Conservation (phyloP, 2,329 filamentous ascomycete genomes). For the Aspergillus clavatus region DNA sequence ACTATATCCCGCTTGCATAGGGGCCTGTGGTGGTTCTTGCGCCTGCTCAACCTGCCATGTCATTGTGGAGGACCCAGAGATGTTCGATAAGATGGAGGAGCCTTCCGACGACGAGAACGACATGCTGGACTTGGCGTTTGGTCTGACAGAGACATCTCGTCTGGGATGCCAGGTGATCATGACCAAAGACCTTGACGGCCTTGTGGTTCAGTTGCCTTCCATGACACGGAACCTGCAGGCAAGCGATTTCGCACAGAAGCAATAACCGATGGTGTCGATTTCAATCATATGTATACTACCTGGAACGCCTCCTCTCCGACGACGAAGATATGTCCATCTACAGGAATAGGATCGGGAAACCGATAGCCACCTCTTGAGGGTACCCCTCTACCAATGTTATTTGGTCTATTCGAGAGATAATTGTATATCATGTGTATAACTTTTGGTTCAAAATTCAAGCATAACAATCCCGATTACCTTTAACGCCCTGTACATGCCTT, state of each 20-base stretch:
- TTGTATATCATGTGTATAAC: constrained; percentile 12
- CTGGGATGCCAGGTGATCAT: constrained; percentile 89
- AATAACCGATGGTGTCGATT: constrained; percentile 16
- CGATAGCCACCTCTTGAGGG: neutral
- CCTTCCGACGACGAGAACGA: constrained; percentile 79
- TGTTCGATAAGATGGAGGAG: constrained; percentile 74
- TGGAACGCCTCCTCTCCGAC: neutral
- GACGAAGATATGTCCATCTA: neutral
- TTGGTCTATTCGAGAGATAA: constrained; percentile 7
- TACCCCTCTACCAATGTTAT: neutral
- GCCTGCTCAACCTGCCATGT: constrained; percentile 92
- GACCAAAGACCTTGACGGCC: constrained; percentile 80
- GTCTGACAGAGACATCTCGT: constrained; percentile 76
- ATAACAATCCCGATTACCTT: constrained; percentile 13
- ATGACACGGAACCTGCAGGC: constrained; percentile 97
- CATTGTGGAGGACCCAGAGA: constrained; percentile 68
- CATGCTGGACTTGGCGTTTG: constrained; percentile 87
- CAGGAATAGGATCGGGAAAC: neutral
- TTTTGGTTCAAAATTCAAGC: constrained; percentile 6
- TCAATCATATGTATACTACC: constrained; percentile 1
- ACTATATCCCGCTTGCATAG: constrained; percentile 28
- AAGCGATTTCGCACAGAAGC: constrained; percentile 69
- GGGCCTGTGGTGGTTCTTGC: constrained; percentile 90
- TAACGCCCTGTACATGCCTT: constrained; percentile 35
- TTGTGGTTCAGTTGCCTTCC: constrained; percentile 77